Evolutionary conservation across 1,284 basidiomycete genomes (phyloP).

Genomic region (Omphalotus olearius): DNA sequence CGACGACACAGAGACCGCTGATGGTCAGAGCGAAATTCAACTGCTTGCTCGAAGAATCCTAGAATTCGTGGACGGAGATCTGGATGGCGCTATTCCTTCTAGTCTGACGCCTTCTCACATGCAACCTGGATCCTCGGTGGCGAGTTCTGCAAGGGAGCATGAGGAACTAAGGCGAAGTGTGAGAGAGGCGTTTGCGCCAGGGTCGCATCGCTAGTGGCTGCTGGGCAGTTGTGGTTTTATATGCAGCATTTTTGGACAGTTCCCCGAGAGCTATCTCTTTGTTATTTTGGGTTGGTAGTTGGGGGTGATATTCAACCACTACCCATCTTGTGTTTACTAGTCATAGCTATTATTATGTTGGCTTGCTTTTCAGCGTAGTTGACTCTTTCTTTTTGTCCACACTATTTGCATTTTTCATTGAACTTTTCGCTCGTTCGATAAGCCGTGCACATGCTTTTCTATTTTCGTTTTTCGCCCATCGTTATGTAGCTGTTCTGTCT

Average conservation of each 20-base stretch:
- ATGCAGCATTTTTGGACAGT: neutral
- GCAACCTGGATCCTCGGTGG: conserved; percentile 58
- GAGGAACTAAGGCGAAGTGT: conserved; percentile 79
- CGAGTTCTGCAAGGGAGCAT: conserved; percentile 58
- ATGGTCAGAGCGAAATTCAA: conserved; percentile 86
- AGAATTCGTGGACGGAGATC: conserved; percentile 77
- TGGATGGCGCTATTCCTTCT: conserved; percentile 52
- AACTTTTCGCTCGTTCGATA: neutral
- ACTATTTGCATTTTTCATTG: neutral
- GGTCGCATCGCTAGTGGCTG: conserved; percentile 44
- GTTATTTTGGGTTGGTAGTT: too few species aligned
- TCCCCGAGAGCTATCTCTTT: too few species aligned
- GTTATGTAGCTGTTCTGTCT: neutral
- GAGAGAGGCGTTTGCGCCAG: conserved; percentile 66
- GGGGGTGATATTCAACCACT: neutral
- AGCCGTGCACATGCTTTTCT: neutral
- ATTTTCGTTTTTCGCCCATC: neutral
- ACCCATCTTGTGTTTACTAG: neutral
- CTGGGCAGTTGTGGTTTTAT: neutral
- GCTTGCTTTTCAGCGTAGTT: neutral
- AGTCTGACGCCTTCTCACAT: conserved; percentile 62
- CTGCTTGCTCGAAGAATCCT: conserved; percentile 80
- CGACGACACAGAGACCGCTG: conserved; percentile 77
- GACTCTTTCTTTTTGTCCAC: neutral
- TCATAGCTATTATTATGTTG: conserved; percentile 6